A percentile compares a stretch with the other conserved stretches of the same genome.
These are phyloP conservation scores for Petrea volubilis DNA, from an alignment of 257 asterid species.

Conservation along the genomic window DNA sequence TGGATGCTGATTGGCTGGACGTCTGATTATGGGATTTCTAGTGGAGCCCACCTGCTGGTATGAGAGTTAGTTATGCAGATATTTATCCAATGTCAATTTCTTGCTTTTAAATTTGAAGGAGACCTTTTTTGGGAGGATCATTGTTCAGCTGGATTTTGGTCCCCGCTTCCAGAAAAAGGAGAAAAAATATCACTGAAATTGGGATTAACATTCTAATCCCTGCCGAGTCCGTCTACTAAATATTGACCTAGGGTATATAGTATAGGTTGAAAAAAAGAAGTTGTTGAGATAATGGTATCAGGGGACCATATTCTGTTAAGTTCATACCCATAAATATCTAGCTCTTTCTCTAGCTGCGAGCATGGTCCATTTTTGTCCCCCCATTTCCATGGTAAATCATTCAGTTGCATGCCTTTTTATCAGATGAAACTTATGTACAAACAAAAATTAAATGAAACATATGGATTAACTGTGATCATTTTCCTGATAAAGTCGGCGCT, in stretches of 20 bases:
- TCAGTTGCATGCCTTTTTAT: neutral
- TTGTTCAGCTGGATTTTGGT: constrained; percentile 34
- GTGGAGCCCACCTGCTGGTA: constrained; percentile 39
- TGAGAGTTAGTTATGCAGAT: constrained; percentile 24
- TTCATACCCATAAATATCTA: constrained; percentile 11
- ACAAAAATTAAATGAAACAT: neutral
- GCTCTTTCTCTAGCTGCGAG: constrained; percentile 11
- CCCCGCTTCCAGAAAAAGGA: constrained; percentile 41
- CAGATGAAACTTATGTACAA: neutral
- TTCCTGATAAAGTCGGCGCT: no score
- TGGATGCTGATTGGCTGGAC: constrained; percentile 54
- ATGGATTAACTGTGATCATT: neutral
- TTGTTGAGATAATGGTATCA: neutral
- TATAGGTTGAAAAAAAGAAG: neutral
- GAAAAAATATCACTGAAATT: neutral
- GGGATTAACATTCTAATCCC: neutral
- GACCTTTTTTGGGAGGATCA: constrained; percentile 43
- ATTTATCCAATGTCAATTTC: constrained; percentile 22
- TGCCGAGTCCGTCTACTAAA: neutral
- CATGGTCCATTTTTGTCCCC: constrained; percentile 22
- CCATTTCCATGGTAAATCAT: neutral
- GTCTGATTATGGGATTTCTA: constrained; percentile 45
- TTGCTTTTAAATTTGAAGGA: constrained; percentile 29
- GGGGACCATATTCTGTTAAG: constrained; percentile 1
- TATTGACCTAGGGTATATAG: no score